Evolutionary conservation across 306 rosid genomes (phyloP).

Genomic region (Rosa chinensis): DNA sequence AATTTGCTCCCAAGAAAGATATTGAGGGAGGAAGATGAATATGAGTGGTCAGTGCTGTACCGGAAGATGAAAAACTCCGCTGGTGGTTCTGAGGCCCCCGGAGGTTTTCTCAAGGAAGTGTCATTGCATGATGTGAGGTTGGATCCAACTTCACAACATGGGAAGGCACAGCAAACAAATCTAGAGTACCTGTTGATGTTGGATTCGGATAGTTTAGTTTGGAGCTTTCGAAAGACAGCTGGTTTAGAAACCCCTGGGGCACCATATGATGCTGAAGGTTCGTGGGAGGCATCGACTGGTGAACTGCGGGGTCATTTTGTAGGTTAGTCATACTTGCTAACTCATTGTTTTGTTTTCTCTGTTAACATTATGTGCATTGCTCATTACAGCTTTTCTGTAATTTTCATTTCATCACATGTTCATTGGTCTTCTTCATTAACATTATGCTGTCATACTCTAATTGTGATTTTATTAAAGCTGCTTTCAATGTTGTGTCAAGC

Average conservation of each 20-base stretch:
- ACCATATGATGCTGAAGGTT: conserved; percentile 47
- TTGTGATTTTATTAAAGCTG: not conserved
- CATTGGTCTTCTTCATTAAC: too few relatives aligned
- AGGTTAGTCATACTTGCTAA: conserved; percentile 38
- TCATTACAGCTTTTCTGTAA: not conserved
- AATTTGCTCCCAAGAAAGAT: conserved; percentile 63
- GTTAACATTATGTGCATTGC: not conserved
- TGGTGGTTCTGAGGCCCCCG: conserved; percentile 31
- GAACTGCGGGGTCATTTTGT: conserved; percentile 97
- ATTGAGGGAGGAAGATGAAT: conserved; percentile 43
- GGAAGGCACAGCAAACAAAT: conserved; percentile 67
- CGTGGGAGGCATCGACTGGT: conserved; percentile 48
- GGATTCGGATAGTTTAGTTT: conserved; percentile 66
- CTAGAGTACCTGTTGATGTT: conserved; percentile 75
- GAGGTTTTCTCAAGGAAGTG: conserved; percentile 62
- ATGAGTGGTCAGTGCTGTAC: conserved; percentile 62
- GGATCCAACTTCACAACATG: conserved; percentile 49
- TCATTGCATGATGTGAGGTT: conserved; percentile 67
- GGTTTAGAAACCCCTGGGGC: conserved; percentile 66
- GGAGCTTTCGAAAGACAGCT: conserved; percentile 83
- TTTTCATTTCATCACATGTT: not conserved
- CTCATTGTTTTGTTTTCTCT: not conserved
- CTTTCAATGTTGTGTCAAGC: not conserved
- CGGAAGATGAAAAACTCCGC: conserved; percentile 49
- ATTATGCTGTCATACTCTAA: not conserved